Evolutionary conservation across 169 alveolate species (phyloP).

Genomic region (Eimeria sp.): DNA sequence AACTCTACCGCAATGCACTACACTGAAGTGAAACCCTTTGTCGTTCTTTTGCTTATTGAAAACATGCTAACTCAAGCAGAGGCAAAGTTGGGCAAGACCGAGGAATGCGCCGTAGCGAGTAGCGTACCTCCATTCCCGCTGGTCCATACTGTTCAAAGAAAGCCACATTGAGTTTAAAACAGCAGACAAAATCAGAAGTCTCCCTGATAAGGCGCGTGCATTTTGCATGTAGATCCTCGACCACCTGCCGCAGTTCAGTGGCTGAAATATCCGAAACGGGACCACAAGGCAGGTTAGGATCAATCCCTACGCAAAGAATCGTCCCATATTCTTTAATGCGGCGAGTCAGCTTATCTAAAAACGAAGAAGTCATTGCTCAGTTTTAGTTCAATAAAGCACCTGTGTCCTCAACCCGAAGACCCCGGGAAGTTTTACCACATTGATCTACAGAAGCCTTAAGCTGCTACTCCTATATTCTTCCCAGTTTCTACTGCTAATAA

Average conservation of each 20-base stretch:
- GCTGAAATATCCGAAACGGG: neutral
- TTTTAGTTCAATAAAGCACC: neutral
- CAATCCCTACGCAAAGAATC: constrained; percentile 85
- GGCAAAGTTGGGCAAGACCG: neutral
- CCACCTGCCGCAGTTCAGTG: neutral
- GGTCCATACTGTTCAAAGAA: constrained; percentile 86
- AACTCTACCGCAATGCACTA: neutral
- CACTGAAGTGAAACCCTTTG: neutral
- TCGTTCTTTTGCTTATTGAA: neutral
- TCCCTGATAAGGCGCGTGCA: constrained; percentile 80
- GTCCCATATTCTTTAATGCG: constrained; percentile 83
- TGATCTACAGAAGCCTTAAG: neutral
- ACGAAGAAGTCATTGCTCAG: constrained; percentile 72
- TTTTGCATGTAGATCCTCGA: constrained; percentile 76
- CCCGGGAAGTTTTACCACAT: neutral
- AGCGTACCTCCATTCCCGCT: constrained; percentile 72
- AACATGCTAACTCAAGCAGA: neutral
- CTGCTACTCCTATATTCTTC: neutral
- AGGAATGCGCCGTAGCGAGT: neutral
- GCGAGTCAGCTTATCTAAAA: constrained; percentile 82
- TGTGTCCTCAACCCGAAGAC: neutral
- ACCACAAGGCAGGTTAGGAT: constrained; percentile 73
- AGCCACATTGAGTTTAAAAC: constrained; percentile 86
- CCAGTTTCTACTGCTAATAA: neutral
- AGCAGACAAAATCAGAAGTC: constrained; percentile 79